Conservation (phyloP, 352 stramenopile species). For the Globisporangium polare region DNA sequence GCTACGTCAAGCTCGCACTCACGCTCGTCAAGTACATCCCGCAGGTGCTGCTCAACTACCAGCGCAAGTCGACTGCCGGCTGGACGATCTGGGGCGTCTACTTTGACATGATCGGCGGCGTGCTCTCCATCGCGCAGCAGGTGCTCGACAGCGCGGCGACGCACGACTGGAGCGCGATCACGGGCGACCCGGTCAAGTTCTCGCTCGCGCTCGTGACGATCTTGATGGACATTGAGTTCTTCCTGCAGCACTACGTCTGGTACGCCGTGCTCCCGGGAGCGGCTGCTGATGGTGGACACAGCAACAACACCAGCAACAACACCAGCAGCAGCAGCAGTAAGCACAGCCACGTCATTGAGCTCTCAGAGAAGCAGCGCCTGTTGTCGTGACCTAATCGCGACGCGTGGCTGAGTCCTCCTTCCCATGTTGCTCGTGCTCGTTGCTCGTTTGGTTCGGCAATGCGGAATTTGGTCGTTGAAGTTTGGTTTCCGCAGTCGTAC, state of each 20-base stretch:
- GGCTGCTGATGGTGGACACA: no score
- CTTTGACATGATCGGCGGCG: constrained; percentile 94
- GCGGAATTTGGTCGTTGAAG: no score
- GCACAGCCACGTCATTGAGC: no score
- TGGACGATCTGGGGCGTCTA: constrained; percentile 98
- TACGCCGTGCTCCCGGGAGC: no score
- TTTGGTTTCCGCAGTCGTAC: no score
- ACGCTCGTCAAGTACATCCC: constrained; percentile 96
- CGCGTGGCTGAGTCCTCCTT: no score
- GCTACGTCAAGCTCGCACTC: constrained; percentile 93
- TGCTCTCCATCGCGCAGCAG: constrained; percentile 91
- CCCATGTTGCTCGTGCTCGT: no score
- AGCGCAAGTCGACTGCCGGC: constrained; percentile 93
- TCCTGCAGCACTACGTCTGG: constrained; percentile 92
- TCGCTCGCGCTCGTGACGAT: constrained; percentile 93
- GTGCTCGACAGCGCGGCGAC: constrained; percentile 90
- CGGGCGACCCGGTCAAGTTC: constrained; percentile 95
- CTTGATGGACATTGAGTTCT: constrained; percentile 57
- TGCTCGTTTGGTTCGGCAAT: no score
- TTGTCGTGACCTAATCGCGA: no score
- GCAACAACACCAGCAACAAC: no score
- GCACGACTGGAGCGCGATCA: constrained; percentile 94
- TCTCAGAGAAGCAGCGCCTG: no score
- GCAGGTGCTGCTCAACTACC: constrained; percentile 94
- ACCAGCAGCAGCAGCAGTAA: no score